Evolutionary conservation across 768 basidiomycete genomes (phyloP).

Genomic region (Amanita exitialis): DNA sequence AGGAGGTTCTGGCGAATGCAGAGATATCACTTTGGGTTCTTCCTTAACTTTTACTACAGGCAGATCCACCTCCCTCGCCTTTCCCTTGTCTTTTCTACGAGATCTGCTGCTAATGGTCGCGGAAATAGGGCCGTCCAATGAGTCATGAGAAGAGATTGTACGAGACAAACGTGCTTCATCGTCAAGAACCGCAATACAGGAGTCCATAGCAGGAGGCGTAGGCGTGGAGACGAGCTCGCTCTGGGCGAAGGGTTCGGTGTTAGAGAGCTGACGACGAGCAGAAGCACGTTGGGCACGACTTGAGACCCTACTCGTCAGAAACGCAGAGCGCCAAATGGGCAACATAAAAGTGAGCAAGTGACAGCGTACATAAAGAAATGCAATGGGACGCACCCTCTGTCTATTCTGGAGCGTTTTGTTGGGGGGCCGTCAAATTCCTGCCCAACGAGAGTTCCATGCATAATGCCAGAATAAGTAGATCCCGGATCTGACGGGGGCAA

Average conservation of each 20-base stretch:
- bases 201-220: conserved; percentile 36
- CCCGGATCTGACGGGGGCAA: conserved; percentile 80
- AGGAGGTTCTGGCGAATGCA: conserved; percentile 37
- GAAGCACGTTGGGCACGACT: conserved; percentile 68
- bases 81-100: conserved; percentile 43
- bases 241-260: conserved; percentile 25
- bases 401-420: conserved; percentile 63
- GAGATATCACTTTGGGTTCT: conserved; percentile 34
- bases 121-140: conserved; percentile 21
- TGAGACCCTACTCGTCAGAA: conserved; percentile 35
- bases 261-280: conserved; percentile 46
- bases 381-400: conserved; percentile 53
- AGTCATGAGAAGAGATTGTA: conserved; percentile 45
- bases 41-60: conserved; percentile 37
- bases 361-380: conserved; percentile 10
- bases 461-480: conserved; percentile 75
- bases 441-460: conserved; percentile 53
- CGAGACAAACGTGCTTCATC: conserved; percentile 53
- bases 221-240: conserved; percentile 25
- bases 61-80: conserved; percentile 36
- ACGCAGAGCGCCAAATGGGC: conserved; percentile 11
- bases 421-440: conserved; percentile 59
- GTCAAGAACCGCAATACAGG: conserved; percentile 42
- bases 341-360: conserved; percentile 12
- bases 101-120: conserved; percentile 19